Percentiles rank a stretch among this genome's conserved stretches.
These are phyloP conservation scores for Ophiocordyceps camponoti-saundersi DNA, from an alignment of 2,329 filamentous ascomycete species.

Conservation along the genomic window DNA sequence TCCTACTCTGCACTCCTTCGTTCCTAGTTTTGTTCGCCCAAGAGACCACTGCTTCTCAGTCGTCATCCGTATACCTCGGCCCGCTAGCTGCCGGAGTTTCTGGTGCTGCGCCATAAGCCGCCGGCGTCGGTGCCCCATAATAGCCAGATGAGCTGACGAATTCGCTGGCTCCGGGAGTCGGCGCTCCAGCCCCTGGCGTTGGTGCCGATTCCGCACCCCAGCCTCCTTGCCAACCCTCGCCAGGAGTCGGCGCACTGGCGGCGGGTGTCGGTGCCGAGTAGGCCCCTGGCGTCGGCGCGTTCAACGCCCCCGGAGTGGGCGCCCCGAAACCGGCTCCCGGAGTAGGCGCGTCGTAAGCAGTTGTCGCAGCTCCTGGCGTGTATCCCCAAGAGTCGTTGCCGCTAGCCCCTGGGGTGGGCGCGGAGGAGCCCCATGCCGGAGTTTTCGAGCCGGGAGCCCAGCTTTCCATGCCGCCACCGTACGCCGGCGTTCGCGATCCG, in stretches of 20 bases:
- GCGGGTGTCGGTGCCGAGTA: constrained; percentile 48
- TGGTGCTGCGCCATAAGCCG: constrained; percentile 35
- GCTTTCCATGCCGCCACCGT: constrained; percentile 32
- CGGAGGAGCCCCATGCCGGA: constrained; percentile 49
- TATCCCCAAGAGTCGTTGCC: constrained; percentile 44
- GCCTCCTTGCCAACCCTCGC: constrained; percentile 41
- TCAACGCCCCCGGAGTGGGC: constrained; percentile 43
- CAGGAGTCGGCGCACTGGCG: constrained; percentile 52
- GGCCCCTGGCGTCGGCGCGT: constrained; percentile 56
- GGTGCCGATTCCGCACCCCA: constrained; percentile 48
- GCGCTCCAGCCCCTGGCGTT: constrained; percentile 47
- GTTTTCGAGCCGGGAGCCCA: constrained; percentile 61
- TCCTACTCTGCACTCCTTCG: not conserved
- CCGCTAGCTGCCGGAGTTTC: constrained; percentile 46
- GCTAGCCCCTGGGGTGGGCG: constrained; percentile 40
- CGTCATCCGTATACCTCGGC: constrained; percentile 35
- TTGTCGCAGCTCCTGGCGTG: constrained; percentile 30
- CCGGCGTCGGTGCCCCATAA: constrained; percentile 48
- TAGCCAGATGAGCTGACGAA: constrained; percentile 12
- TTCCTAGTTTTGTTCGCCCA: not conserved
- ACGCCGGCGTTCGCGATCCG: constrained; percentile 54
- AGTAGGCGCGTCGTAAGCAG: constrained; percentile 53
- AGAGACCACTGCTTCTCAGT: constrained; percentile 9
- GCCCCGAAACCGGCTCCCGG: constrained; percentile 41
- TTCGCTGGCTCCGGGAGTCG: constrained; percentile 53